phyloP scores from a whole-genome alignment of 352 stramenopile species.

The Phytophthora macrochlamydospora region DNA sequence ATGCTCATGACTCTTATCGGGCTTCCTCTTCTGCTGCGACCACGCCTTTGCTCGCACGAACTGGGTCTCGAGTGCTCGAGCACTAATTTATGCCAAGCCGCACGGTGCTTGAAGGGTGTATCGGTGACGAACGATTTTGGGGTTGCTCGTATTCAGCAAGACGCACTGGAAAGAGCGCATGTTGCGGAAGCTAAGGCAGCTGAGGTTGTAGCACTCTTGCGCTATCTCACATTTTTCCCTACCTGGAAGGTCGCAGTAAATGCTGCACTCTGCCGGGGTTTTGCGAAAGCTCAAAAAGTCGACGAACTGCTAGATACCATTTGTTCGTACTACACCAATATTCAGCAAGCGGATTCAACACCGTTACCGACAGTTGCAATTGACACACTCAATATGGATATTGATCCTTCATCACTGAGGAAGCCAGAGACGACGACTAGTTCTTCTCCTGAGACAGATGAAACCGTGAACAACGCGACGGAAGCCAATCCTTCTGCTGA shows the following conservation, averaged over 20 bases:
- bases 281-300: conserved; percentile 57
- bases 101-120: conserved; percentile 71
- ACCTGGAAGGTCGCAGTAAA: conserved; percentile 85
- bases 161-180: conserved; percentile 55
- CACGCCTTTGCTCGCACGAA: conserved; percentile 81
- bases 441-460: conserved; percentile 65
- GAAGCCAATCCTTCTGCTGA: conserved; percentile 18
- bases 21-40: conserved; percentile 61
- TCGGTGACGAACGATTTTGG: conserved; percentile 32
- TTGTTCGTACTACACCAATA: conserved; percentile 69
- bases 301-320: conserved; percentile 66
- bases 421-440: conserved; percentile 60
- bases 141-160: conserved; percentile 33
- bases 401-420: conserved; percentile 32
- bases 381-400: conserved; percentile 1
- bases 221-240: conserved; percentile 79
- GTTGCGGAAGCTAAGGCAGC: conserved; percentile 60
- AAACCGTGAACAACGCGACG: conserved; percentile 25
- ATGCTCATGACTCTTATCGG: conserved; percentile 74
- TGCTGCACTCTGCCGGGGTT: conserved; percentile 53
- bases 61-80: conserved; percentile 76
- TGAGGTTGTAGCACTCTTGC: conserved; percentile 66
- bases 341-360: conserved; percentile 19
- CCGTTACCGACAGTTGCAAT: conserved; percentile 4
- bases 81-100: conserved; percentile 62